phyloP scores from a whole-genome alignment of 176 grass and related monocot genomes.

The Pharus latifolius region DNA sequence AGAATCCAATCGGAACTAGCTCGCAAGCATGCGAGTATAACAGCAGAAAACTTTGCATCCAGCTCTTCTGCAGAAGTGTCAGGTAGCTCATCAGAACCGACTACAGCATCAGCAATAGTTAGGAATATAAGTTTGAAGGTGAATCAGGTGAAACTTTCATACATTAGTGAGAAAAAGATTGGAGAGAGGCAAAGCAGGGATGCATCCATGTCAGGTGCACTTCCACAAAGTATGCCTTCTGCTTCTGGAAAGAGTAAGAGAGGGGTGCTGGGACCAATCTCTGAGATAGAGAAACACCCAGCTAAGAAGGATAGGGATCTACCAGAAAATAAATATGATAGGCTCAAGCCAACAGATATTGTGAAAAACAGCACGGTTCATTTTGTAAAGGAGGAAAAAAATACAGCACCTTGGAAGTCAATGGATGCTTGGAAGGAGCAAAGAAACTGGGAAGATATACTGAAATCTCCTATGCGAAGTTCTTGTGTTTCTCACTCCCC shows the following conservation, averaged over 20 bases:
- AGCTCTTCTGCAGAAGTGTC: slow-evolving; percentile 40
- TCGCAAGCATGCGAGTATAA: slow-evolving; percentile 53
- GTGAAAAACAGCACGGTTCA: slow-evolving; percentile 25
- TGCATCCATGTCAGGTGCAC: slow-evolving; percentile 26
- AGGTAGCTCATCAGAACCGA: slow-evolving; percentile 18
- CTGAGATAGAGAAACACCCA: slow-evolving; percentile 53
- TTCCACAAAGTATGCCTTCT: slow-evolving; percentile 26
- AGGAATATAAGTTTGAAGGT: slow-evolving; percentile 56
- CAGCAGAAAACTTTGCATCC: slow-evolving; percentile 30
- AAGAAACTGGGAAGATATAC: slow-evolving; percentile 98
- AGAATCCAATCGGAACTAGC: slow-evolving; percentile 84
- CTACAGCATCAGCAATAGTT: slow-evolving; percentile 42
- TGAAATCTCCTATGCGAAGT: slow-evolving; percentile 74
- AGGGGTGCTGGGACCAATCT: slow-evolving; percentile 64
- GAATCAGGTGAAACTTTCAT: slow-evolving; percentile 40
- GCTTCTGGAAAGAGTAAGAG: slow-evolving; percentile 58
- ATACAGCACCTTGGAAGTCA: slow-evolving; percentile 55
- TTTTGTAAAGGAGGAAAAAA: slow-evolving; percentile 62
- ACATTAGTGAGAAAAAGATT: slow-evolving; percentile 30
- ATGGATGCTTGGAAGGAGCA: slow-evolving; percentile 99
- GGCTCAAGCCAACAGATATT: slow-evolving; percentile 30
- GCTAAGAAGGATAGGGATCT: slow-evolving; percentile 55
- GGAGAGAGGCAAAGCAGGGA: slow-evolving; percentile 46
- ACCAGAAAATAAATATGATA: slow-evolving; percentile 60
- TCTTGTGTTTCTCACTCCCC: slow-evolving; percentile 74